phyloP scores from a whole-genome alignment of 495 filamentous ascomycete genomes.

The Astrothelium macrocarpum region DNA sequence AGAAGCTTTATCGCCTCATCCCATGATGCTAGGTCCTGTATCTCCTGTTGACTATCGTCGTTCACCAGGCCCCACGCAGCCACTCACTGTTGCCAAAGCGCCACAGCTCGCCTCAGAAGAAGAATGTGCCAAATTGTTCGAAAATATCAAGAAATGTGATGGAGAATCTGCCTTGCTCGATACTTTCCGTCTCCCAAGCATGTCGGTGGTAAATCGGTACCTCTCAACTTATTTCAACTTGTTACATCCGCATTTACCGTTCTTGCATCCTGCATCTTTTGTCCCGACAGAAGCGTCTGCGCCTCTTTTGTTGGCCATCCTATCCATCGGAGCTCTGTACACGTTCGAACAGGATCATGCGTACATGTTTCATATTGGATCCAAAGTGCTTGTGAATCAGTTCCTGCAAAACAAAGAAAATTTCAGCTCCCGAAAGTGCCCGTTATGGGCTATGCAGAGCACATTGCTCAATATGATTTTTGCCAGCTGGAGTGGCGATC shows the following conservation, averaged over 20 bases:
- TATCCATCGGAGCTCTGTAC: conserved; percentile 94
- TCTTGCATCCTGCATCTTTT: conserved; percentile 91
- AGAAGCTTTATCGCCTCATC: conserved; percentile 70
- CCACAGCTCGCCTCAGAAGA: conserved; percentile 55
- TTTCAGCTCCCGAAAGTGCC: conserved; percentile 97
- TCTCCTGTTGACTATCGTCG: conserved; percentile 61
- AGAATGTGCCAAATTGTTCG: conserved; percentile 69
- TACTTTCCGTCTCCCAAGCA: conserved; percentile 76
- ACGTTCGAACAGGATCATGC: conserved; percentile 95
- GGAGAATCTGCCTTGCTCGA: conserved; percentile 73
- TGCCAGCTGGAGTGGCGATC: conserved; percentile 97
- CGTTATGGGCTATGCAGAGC: conserved; percentile 94
- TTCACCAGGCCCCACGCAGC: conserved; percentile 50
- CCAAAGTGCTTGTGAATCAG: conserved; percentile 91
- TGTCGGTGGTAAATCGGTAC: conserved; percentile 73
- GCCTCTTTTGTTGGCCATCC: conserved; percentile 75
- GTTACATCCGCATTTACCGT: conserved; percentile 94
- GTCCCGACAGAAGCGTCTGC: conserved; percentile 65
- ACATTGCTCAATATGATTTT: conserved; percentile 97
- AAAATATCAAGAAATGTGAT: conserved; percentile 74
- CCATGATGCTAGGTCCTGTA: conserved; percentile 61
- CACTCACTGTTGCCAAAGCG: conserved; percentile 33
- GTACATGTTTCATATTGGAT: conserved; percentile 93
- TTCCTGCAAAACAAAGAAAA: conserved; percentile 97
- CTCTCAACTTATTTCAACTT: conserved; percentile 92